phyloP scores from a whole-genome alignment of 2,329 filamentous ascomycete species.

The Pseudogymnoascus sp. region DNA sequence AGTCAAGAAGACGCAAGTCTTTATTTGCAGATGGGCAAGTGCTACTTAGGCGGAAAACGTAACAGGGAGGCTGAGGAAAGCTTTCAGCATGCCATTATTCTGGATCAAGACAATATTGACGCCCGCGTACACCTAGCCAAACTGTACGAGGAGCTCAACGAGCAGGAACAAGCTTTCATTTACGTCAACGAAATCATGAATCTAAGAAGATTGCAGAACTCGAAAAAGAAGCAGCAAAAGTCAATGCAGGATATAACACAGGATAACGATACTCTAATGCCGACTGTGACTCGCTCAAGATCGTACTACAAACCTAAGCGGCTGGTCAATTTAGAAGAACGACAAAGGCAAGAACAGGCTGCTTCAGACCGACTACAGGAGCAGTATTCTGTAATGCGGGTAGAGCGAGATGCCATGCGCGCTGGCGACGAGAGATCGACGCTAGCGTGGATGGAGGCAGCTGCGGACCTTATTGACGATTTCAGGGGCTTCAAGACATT shows the following conservation, averaged over 20 bases:
- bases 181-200: slow-evolving; percentile 67
- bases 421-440: slow-evolving; percentile 20
- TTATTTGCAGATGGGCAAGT: slow-evolving; percentile 45
- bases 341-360: slow-evolving; percentile 26
- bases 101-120: slow-evolving; percentile 65
- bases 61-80: slow-evolving; percentile 67
- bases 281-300: slow-evolving; percentile 4
- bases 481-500: slow-evolving; percentile 58
- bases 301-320: slow-evolving; percentile 25
- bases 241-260: slow-evolving; percentile 34
- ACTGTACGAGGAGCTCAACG: slow-evolving; percentile 70
- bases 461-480: slow-evolving; percentile 53
- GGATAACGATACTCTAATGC: slow-evolving; percentile 14
- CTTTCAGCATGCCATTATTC: slow-evolving; percentile 67
- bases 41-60: slow-evolving; percentile 58
- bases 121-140: slow-evolving; percentile 74
- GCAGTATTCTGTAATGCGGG: slow-evolving; percentile 36
- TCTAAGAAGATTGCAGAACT: slow-evolving; percentile 42
- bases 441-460: slow-evolving; percentile 50
- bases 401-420: slow-evolving; percentile 31
- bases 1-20: slow-evolving; percentile 41
- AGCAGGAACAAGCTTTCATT: slow-evolving; percentile 69
- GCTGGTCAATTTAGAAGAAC: slow-evolving; percentile 28
- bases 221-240: slow-evolving; percentile 26
- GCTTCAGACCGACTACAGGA: slow-evolving; percentile 28